Conservation (phyloP, 176 grass and related monocot genomes). For the Chloris gayana region DNA sequence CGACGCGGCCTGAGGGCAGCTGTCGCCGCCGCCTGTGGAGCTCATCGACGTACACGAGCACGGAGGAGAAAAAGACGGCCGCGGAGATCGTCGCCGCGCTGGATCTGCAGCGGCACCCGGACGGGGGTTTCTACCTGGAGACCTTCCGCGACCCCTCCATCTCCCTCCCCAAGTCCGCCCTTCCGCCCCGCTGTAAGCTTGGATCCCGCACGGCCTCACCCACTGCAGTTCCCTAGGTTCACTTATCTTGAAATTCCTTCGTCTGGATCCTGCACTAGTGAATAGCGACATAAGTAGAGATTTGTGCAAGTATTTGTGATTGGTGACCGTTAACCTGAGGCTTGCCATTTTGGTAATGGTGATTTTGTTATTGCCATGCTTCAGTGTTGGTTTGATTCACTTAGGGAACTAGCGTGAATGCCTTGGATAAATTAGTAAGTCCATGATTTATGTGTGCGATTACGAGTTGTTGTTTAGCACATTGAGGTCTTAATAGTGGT, state of each 20-base stretch:
- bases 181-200: slow-evolving; percentile 63
- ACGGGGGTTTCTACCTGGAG: slow-evolving; percentile 82
- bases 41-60: slow-evolving; percentile 24
- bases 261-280: background rate
- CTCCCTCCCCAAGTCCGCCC: slow-evolving; percentile 61
- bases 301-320: background rate
- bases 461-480: too few species aligned
- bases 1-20: too few species aligned
- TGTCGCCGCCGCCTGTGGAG: background rate
- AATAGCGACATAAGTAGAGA: background rate
- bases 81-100: slow-evolving; percentile 62
- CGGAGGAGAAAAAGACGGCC: slow-evolving; percentile 44
- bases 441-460: background rate
- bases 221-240: slow-evolving; percentile 1
- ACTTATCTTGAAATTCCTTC: background rate
- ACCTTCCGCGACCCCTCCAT: slow-evolving; percentile 76
- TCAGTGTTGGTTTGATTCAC: background rate
- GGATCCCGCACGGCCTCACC: background rate
- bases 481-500: too few species aligned
- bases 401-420: background rate
- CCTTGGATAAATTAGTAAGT: background rate
- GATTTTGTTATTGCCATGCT: too few species aligned
- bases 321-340: background rate
- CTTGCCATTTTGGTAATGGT: background rate
- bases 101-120: slow-evolving; percentile 70